A percentile compares a stretch with the other conserved stretches of the same genome.
phyloP scores from a whole-genome alignment of 2,329 filamentous ascomycete species.

The Tolypocladium amazonense region DNA sequence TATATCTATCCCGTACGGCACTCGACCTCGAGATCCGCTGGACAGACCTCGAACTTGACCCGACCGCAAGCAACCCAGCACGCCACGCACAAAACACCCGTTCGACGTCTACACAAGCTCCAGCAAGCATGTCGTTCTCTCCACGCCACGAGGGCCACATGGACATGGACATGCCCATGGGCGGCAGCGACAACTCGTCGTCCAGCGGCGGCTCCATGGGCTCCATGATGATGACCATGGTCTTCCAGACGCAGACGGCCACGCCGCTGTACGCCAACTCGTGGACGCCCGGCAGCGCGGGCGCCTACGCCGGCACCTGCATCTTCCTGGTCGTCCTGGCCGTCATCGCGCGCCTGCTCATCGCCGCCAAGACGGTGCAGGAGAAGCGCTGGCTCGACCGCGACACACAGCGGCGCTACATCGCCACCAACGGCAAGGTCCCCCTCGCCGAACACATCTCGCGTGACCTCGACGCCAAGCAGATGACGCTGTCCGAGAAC shows the following conservation, averaged over 20 bases:
- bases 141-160: not conserved
- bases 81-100: not conserved
- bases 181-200: slow-evolving; percentile 1
- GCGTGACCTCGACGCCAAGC: slow-evolving; percentile 50
- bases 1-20: not conserved
- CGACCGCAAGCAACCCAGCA: not conserved
- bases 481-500: slow-evolving; percentile 59
- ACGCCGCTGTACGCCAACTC: slow-evolving; percentile 46
- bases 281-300: slow-evolving; percentile 64
- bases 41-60: not conserved
- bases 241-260: slow-evolving; percentile 48
- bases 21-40: not conserved
- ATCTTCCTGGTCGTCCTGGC: slow-evolving; percentile 79
- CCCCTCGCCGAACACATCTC: slow-evolving; percentile 48
- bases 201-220: slow-evolving; percentile 4
- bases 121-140: not conserved
- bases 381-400: slow-evolving; percentile 56
- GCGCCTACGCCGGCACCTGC: slow-evolving; percentile 77
- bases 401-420: slow-evolving; percentile 65
- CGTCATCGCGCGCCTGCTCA: slow-evolving; percentile 55
- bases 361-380: slow-evolving; percentile 59
- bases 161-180: slow-evolving; percentile 11
- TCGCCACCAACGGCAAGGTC: slow-evolving; percentile 57
- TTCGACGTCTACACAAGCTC: not conserved
- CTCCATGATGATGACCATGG: slow-evolving; percentile 29